Evolutionary conservation across 73 alveolate genomes (phyloP).

Genomic region (Tetrahymena malaccensis): DNA sequence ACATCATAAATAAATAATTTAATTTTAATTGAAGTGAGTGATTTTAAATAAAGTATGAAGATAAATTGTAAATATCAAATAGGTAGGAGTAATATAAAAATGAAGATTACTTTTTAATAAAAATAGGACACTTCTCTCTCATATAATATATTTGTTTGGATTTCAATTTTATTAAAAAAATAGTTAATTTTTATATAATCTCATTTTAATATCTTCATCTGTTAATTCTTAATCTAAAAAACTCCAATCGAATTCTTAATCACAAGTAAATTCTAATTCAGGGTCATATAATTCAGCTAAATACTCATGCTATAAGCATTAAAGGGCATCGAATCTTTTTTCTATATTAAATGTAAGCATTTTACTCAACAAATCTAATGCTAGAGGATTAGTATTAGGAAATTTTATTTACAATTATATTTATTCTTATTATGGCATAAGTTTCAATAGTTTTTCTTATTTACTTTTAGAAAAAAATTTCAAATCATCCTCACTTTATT

Average conservation of each 20-base stretch:
- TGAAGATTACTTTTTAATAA: too few species aligned
- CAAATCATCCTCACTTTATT: conserved; percentile 65
- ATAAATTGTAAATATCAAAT: too few species aligned
- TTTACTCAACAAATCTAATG: conserved; percentile 33
- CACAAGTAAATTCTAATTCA: neutral
- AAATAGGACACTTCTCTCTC: too few species aligned
- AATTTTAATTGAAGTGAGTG: too few species aligned
- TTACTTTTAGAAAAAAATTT: conserved; percentile 60
- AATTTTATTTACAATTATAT: neutral
- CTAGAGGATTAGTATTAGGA: conserved; percentile 30
- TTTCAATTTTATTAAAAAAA: too few species aligned
- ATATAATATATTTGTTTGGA: too few species aligned
- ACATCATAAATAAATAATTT: too few species aligned
- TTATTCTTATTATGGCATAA: conserved; percentile 6
- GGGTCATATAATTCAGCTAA: neutral
- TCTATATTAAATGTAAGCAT: conserved; percentile 29
- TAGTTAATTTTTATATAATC: too few species aligned
- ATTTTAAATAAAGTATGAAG: too few species aligned
- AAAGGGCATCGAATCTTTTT: neutral
- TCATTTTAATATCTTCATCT: too few species aligned
- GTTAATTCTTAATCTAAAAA: too few species aligned
- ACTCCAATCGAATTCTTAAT: neutral
- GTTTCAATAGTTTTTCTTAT: conserved; percentile 49
- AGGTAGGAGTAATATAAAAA: too few species aligned
- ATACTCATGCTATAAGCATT: neutral